Base-by-base conservation (phyloP, 805 yeast genomes). In the Tanozyma kutaoensis region DNA sequence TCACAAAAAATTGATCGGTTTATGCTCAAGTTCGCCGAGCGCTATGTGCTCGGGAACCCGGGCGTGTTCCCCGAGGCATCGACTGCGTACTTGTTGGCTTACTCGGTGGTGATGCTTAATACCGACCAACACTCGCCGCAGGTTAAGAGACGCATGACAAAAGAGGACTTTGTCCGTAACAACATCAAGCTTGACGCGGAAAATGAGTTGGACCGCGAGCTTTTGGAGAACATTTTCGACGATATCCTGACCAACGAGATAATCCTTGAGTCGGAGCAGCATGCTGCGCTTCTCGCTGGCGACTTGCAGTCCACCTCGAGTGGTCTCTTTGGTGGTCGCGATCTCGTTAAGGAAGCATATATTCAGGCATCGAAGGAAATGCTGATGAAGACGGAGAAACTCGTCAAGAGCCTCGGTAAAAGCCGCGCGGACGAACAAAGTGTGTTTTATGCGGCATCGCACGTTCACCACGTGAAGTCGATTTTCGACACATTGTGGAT, bases 1-100 rank as follows among this genome's bases (percentile, higher is more conserved):
- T 86, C 95, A 4, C 99, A 91, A 55, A 88, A 91, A 45, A 88
- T 91, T 46, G 98, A 91, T 60, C 68, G 99, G 40, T 84, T 76
- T 46, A 82, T 93, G 95, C 69, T 91, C 48, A 88, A 91, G 45
- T 93, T 93, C 59, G 98, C 98, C 4, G 94, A 84, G 51, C 66
- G 93, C 38, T 91, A 76, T 46, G 75, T 76, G 14, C 74, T 79
- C 37, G 95, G 88, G 34, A 91, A 91, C 46, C 95, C 95, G 8
- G 62, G 62, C n/a, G 65, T 76, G 0, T 88, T 88, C 50, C 74
- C 94, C 0, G 81, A 81, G 42, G 95, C 97, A 4, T 97, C 85
- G 43, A 74, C 95, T 0, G 94, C 95, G 1, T 91, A 91, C 50
- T 80, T 86, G 19, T 62, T 91, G 35, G 84, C 95, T 1, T 88